A percentile compares a stretch with the other conserved stretches of the same genome.
Conservation (phyloP, 257 asterid species). For the Voacanga thouarsii region DNA sequence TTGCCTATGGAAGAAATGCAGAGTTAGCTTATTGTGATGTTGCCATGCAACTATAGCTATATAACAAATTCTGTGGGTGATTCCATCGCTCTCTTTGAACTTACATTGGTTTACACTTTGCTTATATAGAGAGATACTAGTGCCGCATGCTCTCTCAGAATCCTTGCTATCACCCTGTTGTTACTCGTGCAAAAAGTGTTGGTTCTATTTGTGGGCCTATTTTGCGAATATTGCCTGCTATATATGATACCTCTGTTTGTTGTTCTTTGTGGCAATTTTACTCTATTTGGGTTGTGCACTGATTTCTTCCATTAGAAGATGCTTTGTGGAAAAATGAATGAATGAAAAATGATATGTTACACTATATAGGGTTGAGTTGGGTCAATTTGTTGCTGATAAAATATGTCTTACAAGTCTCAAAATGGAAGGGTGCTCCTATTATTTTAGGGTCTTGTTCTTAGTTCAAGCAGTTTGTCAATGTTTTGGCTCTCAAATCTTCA, state of each 20-base stretch:
- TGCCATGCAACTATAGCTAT: background rate
- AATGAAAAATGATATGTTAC: constrained; percentile 6
- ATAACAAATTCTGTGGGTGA: background rate
- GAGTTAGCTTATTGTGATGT: background rate
- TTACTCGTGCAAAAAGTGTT: background rate
- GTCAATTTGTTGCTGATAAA: constrained; percentile 78
- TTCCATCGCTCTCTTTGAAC: background rate
- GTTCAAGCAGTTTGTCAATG: constrained; percentile 64
- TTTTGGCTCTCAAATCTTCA: constrained; percentile 89
- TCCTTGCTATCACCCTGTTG: background rate
- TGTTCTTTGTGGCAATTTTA: background rate
- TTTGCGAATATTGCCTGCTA: background rate
- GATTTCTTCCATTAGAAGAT: background rate
- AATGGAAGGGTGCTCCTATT: constrained; percentile 91
- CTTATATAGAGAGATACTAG: background rate
- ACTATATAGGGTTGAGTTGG: constrained; percentile 74
- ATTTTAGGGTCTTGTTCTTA: constrained; percentile 65
- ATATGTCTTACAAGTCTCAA: constrained; percentile 77
- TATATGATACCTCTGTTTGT: background rate
- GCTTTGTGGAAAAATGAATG: background rate
- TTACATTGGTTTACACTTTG: background rate
- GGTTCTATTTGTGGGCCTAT: background rate
- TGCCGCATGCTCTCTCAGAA: background rate
- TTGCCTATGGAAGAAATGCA: background rate
- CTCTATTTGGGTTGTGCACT: background rate